Evolutionary conservation across 257 asterid genomes (phyloP).

Genomic region (Cruciata laevipes): DNA sequence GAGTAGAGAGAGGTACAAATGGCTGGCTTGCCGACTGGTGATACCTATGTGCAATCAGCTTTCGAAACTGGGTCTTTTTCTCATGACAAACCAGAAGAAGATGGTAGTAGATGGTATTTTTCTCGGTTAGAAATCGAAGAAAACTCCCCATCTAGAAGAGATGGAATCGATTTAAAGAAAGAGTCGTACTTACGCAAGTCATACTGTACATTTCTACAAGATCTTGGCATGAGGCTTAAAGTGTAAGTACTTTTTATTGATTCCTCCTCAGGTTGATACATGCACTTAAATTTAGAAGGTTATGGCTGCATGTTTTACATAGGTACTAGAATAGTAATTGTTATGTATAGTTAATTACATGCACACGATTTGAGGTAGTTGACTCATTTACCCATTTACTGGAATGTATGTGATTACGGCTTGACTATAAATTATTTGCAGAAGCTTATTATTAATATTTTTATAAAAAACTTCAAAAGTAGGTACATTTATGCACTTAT

Average conservation of each 20-base stretch:
- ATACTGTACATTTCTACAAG: slow-evolving; percentile 75
- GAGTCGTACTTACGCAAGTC: slow-evolving; percentile 80
- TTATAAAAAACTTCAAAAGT: background rate
- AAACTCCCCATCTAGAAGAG: slow-evolving; percentile 73
- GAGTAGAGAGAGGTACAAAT: slow-evolving; percentile 36
- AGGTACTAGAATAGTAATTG: too few relatives aligned
- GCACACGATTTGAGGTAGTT: background rate
- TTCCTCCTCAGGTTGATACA: too few relatives aligned
- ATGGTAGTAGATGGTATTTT: slow-evolving; percentile 69
- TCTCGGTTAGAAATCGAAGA: slow-evolving; percentile 87
- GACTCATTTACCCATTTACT: background rate
- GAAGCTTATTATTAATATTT: background rate
- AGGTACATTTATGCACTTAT: background rate
- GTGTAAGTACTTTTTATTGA: slow-evolving; percentile 52
- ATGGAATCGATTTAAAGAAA: slow-evolving; percentile 79
- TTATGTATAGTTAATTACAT: background rate
- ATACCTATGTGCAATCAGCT: slow-evolving; percentile 59
- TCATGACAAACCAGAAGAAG: slow-evolving; percentile 56
- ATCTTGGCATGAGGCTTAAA: slow-evolving; percentile 90
- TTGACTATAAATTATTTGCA: background rate
- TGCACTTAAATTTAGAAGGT: too few relatives aligned
- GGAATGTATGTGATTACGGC: too few relatives aligned
- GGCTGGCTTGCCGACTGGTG: slow-evolving; percentile 61
- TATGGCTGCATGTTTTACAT: too few relatives aligned
- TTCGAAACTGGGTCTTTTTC: slow-evolving; percentile 61